Evolutionary conservation across 2,329 filamentous ascomycete species (phyloP).

Genomic region (Capronia epimyces): DNA sequence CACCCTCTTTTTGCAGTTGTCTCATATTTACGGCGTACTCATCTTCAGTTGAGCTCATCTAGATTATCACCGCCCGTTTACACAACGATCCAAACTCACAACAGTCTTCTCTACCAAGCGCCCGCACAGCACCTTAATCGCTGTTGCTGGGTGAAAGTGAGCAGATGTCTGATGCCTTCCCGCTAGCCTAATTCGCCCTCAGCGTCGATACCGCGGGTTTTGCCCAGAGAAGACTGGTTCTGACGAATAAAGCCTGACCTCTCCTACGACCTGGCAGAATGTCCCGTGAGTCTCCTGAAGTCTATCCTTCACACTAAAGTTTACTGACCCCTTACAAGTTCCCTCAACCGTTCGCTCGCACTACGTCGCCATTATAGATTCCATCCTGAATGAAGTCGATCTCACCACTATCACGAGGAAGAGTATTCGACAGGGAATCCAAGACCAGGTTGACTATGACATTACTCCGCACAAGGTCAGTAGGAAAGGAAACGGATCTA

Average conservation of each 20-base stretch:
- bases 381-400: conserved; percentile 56
- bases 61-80: background rate
- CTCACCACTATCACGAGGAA: conserved; percentile 61
- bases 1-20: conserved; percentile 1
- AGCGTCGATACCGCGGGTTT: background rate
- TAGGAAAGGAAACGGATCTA: too few species aligned
- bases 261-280: conserved; percentile 7
- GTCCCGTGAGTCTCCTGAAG: conserved; percentile 18
- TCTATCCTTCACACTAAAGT: background rate
- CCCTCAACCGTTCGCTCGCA: conserved; percentile 45
- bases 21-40: background rate
- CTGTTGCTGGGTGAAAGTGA: background rate
- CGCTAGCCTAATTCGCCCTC: background rate
- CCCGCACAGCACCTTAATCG: background rate
- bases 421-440: conserved; percentile 58
- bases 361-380: conserved; percentile 58
- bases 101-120: background rate
- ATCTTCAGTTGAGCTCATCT: background rate
- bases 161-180: background rate
- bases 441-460: conserved; percentile 57
- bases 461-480: conserved; percentile 57
- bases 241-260: background rate
- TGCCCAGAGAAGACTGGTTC: background rate
- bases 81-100: background rate
- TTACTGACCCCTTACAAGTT: conserved; percentile 35